Conservation (phyloP, 192 early-diverging fungal species). For the Allomyces macrogynus region DNA sequence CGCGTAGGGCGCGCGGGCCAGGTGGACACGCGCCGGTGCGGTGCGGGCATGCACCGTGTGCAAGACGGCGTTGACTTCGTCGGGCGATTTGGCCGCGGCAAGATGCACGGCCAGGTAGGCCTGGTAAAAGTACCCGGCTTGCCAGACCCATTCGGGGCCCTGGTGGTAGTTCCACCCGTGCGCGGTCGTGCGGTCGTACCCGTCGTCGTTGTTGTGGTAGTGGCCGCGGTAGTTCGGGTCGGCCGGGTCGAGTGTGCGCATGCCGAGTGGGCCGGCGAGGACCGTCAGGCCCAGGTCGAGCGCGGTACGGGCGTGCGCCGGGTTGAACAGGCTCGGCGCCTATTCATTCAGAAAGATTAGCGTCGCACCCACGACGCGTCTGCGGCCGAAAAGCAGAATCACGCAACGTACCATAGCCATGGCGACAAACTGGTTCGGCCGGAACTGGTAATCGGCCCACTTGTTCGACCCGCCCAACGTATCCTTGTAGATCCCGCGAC, state of each 20-base stretch:
- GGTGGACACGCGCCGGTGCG: conserved; percentile 52
- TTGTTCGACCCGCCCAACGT: conserved; percentile 42
- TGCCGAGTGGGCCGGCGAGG: conserved; percentile 69
- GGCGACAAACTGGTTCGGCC: conserved; percentile 77
- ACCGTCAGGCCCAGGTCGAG: conserved; percentile 44
- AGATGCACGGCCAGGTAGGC: conserved; percentile 49
- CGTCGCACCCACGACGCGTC: too few relatives aligned
- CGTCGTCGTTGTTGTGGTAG: conserved; percentile 86
- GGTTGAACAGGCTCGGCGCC: conserved; percentile 82
- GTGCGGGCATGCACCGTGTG: conserved; percentile 41
- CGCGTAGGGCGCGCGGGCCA: conserved; percentile 50
- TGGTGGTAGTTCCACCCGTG: conserved; percentile 96
- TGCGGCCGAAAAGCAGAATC: too few relatives aligned
- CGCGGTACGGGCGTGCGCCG: conserved; percentile 46
- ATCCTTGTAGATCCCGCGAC: conserved; percentile 91
- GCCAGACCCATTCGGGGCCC: conserved; percentile 85
- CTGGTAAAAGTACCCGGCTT: conserved; percentile 68
- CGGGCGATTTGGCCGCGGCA: conserved; percentile 15
- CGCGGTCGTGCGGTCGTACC: conserved; percentile 57
- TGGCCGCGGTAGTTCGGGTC: conserved; percentile 84
- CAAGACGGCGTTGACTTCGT: conserved; percentile 8
- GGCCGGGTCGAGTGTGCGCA: conserved; percentile 84
- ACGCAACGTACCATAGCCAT: conserved; percentile 58
- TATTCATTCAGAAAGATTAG: too few relatives aligned
- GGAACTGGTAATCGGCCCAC: conserved; percentile 78